Conservation (phyloP, 768 basidiomycete species). For the Lactarius vividus region DNA sequence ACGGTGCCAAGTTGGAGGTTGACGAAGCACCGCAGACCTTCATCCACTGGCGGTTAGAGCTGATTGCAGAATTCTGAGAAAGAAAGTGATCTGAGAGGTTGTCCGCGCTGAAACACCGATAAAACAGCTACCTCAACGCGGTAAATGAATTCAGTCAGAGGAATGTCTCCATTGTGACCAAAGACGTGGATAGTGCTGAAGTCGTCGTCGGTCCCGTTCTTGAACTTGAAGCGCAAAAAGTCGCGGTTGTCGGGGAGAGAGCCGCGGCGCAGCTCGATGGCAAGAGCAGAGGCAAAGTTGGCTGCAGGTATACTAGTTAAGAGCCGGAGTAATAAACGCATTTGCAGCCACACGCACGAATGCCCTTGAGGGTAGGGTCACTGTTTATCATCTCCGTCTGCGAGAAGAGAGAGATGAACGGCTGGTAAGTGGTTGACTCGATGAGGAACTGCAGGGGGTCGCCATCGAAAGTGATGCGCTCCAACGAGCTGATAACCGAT, state of each 20-base stretch:
- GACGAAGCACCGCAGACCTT: constrained; percentile 37
- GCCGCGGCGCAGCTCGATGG: constrained; percentile 76
- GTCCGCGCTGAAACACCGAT: background rate
- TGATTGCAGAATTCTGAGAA: constrained; percentile 44
- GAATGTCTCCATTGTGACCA: constrained; percentile 71
- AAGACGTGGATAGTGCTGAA: constrained; percentile 73
- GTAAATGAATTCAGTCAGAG: constrained; percentile 84
- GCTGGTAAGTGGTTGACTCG: constrained; percentile 82
- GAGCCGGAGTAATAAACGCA: background rate
- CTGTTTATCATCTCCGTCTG: constrained; percentile 60
- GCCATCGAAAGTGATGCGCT: constrained; percentile 74
- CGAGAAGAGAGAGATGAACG: constrained; percentile 86
- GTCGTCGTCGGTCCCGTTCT: constrained; percentile 66
- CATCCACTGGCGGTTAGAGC: constrained; percentile 45
- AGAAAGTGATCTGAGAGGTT: background rate
- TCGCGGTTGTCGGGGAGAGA: constrained; percentile 73
- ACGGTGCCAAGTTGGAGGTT: background rate
- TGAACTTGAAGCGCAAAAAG: constrained; percentile 83
- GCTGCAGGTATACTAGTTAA: constrained; percentile 42
- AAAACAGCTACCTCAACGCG: constrained; percentile 58
- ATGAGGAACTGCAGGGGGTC: constrained; percentile 79
- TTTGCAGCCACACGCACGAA: constrained; percentile 53
- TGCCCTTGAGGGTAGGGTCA: constrained; percentile 56
- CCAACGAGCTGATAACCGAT: constrained; percentile 66
- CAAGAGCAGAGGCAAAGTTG: constrained; percentile 69